Percentiles rank a stretch among this genome's conserved stretches.
Evolutionary conservation across 331 rosid genomes (phyloP).

Genomic region (Cydonia oblonga): DNA sequence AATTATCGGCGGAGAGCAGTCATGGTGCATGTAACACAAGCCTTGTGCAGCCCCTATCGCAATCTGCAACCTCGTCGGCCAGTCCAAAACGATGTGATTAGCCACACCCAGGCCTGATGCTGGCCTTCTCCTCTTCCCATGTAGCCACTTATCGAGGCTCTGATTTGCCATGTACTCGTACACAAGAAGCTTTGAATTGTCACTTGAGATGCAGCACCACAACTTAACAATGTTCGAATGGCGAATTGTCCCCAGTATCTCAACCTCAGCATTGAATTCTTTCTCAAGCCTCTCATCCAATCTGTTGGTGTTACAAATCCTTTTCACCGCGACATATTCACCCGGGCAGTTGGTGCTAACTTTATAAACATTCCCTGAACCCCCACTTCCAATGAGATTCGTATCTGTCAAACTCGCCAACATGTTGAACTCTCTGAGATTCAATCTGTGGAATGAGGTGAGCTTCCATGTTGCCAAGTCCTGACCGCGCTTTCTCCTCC

Average conservation of each 20-base stretch:
- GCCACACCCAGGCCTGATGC: conserved; percentile 9
- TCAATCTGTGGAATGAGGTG: conserved; percentile 54
- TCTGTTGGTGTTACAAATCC: conserved; percentile 33
- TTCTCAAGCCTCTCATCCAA: conserved; percentile 46
- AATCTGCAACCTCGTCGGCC: conserved; percentile 65
- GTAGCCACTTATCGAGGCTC: conserved; percentile 70
- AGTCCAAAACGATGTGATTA: conserved; percentile 36
- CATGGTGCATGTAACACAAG: conserved; percentile 78
- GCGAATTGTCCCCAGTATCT: conserved; percentile 49
- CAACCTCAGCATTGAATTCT: conserved; percentile 58
- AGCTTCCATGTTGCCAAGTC: conserved; percentile 55
- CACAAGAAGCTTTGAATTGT: conserved; percentile 57
- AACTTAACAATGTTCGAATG: conserved; percentile 77
- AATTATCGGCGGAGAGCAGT: conserved; percentile 55
- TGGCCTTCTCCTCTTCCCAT: conserved; percentile 27
- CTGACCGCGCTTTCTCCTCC: conserved; percentile 14
- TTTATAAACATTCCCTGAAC: conserved; percentile 67
- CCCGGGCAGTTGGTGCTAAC: conserved; percentile 20
- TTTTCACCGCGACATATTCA: conserved; percentile 65
- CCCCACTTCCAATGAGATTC: conserved; percentile 67
- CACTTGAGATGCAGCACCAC: conserved; percentile 48
- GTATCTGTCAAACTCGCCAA: conserved; percentile 42
- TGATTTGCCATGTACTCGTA: conserved; percentile 59
- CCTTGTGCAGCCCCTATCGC: conserved; percentile 80
- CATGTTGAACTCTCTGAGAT: conserved; percentile 50